Conservation (phyloP, 768 basidiomycete genomes). For the Pulveroboletus sp. region DNA sequence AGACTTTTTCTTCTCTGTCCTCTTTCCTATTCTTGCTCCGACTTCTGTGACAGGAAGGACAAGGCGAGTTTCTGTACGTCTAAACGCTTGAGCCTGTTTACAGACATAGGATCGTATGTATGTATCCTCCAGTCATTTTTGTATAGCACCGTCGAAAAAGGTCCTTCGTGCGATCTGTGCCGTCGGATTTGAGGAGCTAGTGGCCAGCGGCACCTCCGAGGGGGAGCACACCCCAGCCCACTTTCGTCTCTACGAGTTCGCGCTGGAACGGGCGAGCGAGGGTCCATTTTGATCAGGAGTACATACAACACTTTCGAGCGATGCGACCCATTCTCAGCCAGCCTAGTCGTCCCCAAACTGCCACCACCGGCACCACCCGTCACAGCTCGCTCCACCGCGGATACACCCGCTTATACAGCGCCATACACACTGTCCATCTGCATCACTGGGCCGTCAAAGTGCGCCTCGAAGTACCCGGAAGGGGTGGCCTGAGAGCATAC, state of each 20-base stretch:
- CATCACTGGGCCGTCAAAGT: conserved; percentile 87
- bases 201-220: too few relatives aligned
- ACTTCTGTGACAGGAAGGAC: too few relatives aligned
- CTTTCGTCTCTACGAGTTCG: too few relatives aligned
- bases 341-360: background rate
- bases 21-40: background rate
- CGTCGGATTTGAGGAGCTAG: too few relatives aligned
- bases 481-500: too few relatives aligned
- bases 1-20: background rate
- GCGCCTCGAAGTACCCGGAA: conserved; percentile 96
- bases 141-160: background rate
- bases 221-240: too few relatives aligned
- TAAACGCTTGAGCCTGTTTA: too few relatives aligned
- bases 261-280: too few relatives aligned
- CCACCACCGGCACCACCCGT: conserved; percentile 21
- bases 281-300: background rate
- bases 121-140: background rate
- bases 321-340: too few relatives aligned
- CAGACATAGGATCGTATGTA: background rate
- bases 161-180: too few relatives aligned
- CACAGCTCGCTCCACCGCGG: conserved; percentile 77
- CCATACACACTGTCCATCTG: conserved; percentile 99
- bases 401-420: conserved; percentile 90
- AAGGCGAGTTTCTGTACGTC: too few relatives aligned
- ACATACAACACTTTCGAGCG: too few relatives aligned